Conservation (phyloP, 768 basidiomycete genomes). For the Pilatotrama ljubarskyi region DNA sequence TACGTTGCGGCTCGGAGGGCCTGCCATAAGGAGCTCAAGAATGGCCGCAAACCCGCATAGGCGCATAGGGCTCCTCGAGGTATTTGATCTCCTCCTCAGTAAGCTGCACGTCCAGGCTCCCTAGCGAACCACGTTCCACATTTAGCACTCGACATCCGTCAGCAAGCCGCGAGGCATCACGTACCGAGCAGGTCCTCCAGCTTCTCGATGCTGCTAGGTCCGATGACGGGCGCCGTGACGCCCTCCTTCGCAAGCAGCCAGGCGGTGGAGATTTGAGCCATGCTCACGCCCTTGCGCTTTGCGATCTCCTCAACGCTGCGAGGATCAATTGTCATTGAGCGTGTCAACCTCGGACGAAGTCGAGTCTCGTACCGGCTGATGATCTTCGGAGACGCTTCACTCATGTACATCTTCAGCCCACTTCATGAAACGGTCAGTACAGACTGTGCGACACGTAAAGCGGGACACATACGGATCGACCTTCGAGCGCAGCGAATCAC, state of each 20-base stretch:
- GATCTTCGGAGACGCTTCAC: neutral
- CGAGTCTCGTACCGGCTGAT: neutral
- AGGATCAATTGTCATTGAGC: neutral
- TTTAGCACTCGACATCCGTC: no score
- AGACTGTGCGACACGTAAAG: neutral
- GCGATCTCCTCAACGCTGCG: constrained; percentile 38
- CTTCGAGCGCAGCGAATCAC: constrained; percentile 27
- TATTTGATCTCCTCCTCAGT: constrained; percentile 54
- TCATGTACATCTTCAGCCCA: neutral
- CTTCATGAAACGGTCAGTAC: neutral
- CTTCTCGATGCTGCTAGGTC: constrained; percentile 39
- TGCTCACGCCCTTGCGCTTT: constrained; percentile 38
- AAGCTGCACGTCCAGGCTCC: neutral
- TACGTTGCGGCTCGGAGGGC: no score
- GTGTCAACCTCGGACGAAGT: neutral
- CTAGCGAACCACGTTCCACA: neutral
- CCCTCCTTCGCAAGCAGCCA: constrained; percentile 31
- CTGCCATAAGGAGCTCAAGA: neutral
- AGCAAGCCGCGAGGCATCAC: neutral
- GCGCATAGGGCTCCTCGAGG: constrained; percentile 53
- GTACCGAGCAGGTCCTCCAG: constrained; percentile 41
- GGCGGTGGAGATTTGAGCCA: constrained; percentile 43
- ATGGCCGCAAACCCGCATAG: neutral
- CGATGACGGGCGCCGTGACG: constrained; percentile 44
- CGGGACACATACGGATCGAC: constrained; percentile 27